phyloP scores from a whole-genome alignment of 2,329 filamentous ascomycete genomes.

The Fusarium haematococcum region DNA sequence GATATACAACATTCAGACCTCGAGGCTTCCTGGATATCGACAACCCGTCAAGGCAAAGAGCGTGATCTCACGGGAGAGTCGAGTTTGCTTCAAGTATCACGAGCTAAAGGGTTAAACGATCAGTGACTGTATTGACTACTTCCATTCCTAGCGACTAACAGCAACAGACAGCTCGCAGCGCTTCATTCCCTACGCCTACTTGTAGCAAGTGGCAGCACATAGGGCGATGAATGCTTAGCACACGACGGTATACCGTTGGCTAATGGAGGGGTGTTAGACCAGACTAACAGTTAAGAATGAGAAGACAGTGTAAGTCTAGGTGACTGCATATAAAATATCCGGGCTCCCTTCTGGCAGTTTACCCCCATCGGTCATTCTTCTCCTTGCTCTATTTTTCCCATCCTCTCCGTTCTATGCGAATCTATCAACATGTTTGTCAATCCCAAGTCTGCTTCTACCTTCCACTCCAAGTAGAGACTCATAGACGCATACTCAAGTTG shows the following conservation, averaged over 20 bases:
- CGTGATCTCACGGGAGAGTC: background rate
- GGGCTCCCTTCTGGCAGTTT: background rate
- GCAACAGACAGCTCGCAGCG: background rate
- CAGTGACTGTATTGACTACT: background rate
- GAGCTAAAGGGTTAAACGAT: background rate
- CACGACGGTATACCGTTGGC: background rate
- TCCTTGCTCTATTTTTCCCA: background rate
- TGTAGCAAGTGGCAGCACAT: background rate
- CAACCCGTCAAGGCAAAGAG: background rate
- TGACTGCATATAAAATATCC: background rate
- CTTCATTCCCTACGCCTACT: background rate
- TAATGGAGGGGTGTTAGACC: background rate
- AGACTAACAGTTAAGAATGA: too few species aligned
- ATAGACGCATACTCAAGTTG: slow-evolving; percentile 71
- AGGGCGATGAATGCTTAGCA: background rate
- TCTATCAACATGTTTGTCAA: slow-evolving; percentile 55
- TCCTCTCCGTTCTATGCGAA: background rate
- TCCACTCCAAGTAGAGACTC: slow-evolving; percentile 68
- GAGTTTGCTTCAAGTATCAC: background rate
- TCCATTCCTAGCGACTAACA: background rate
- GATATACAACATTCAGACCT: background rate
- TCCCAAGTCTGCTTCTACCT: slow-evolving; percentile 57
- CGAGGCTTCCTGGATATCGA: background rate
- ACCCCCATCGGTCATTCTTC: background rate
- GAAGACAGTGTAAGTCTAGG: background rate